Base-by-base conservation (phyloP, 352 stramenopile species). In the Phytophthora pisi region DNA sequence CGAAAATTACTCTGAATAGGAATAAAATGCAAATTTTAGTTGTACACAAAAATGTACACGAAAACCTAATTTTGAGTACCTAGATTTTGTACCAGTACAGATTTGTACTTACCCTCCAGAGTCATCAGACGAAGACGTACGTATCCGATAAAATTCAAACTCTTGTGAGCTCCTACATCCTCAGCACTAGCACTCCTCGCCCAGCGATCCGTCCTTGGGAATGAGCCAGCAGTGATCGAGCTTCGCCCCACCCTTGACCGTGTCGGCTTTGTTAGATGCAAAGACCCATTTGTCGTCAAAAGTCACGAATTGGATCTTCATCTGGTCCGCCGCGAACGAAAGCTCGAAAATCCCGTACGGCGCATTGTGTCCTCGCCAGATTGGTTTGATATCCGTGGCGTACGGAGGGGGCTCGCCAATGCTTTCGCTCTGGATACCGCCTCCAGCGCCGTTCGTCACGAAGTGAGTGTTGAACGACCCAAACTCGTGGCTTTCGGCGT, bases 271-370 rank as follows among this genome's bases (percentile, higher is more conserved):
- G 24, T 75, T 68, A 23, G 68, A 61, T 10, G 77, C 66, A 66
- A 92, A 92, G 26, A 75, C 45, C 82, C 85, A 93, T 9, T 81
- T 72, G 61, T 72, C 60, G 66, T 91, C 83, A 30, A 92, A 92
- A 53, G 81, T 93, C 49, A 84, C 71, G 18, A 91, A 92, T 42
- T 84, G 78, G 55, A 91, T 46, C 28, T 74, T 76, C 67, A 88
- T 81, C 51, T 90, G 83, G 43, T 82, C 56, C 31, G 75, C 68
- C 9, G 60, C 64, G 57, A 93, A 91, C 15, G 79, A 90, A 42
- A 93, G 64, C 62, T 91, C 81, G 47, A 91, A 90, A 62, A 91
- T 86, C 8, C 83, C 82, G 53, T 93, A 93, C 3, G 82, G 84
- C 2, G 80, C 63, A 52, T 88, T 78, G 26, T 74, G 73, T 0